Percentiles rank a stretch among this genome's conserved stretches.
Conservation (phyloP, 202 grass and related monocot genomes). For the Carex arenaria region DNA sequence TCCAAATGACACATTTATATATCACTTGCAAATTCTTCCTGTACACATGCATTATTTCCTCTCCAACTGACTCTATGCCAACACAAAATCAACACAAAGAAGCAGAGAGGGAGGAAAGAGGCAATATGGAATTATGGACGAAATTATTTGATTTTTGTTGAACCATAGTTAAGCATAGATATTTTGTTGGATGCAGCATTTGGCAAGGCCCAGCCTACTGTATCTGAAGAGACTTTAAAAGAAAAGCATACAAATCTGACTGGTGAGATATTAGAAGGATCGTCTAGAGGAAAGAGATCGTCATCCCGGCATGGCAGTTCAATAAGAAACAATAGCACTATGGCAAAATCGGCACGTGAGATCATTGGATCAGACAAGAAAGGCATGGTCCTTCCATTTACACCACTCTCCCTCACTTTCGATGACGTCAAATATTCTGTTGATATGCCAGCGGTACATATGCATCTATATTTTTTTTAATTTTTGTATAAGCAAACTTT, state of each 20-base stretch:
- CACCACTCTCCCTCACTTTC: conserved; percentile 60
- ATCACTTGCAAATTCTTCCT: background rate
- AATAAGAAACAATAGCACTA: conserved; percentile 4
- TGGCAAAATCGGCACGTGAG: conserved; percentile 5
- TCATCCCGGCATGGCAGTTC: background rate
- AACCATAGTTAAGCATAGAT: background rate
- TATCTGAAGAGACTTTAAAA: conserved; percentile 65
- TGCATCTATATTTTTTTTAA: background rate
- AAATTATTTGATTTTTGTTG: background rate
- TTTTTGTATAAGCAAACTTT: background rate
- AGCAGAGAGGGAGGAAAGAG: too few species aligned
- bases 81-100: background rate
- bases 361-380: conserved; percentile 33
- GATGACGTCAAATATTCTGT: conserved; percentile 75
- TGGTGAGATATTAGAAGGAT: conserved; percentile 37
- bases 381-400: conserved; percentile 87
- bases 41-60: background rate
- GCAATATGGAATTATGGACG: background rate
- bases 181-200: conserved; percentile 48
- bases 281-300: conserved; percentile 38
- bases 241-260: conserved; percentile 61
- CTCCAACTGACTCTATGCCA: background rate
- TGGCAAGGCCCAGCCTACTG: conserved; percentile 44
- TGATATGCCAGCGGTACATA: conserved; percentile 80
- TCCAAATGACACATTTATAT: conserved; percentile 20